Evolutionary conservation across 768 basidiomycete genomes (phyloP).

Genomic region (Trametopsis cervina): DNA sequence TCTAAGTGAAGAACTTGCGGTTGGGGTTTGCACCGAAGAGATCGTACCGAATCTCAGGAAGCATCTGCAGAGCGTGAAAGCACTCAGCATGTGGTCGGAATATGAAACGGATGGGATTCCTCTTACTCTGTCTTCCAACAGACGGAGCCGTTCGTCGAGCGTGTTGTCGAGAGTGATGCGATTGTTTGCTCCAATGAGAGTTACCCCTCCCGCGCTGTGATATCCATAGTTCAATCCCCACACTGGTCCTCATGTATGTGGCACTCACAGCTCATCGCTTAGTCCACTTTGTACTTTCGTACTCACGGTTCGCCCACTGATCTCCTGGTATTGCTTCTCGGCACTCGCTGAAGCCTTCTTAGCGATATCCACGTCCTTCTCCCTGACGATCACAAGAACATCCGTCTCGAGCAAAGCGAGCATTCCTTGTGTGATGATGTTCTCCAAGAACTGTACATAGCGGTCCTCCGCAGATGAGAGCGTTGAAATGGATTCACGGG

Average conservation of each 20-base stretch:
- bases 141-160: constrained; percentile 80
- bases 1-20: constrained; percentile 79
- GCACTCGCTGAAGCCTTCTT: constrained; percentile 63
- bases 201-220: constrained; percentile 77
- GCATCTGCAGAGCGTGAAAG: constrained; percentile 52
- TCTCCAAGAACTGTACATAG: constrained; percentile 80
- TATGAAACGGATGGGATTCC: not conserved
- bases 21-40: constrained; percentile 89
- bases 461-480: constrained; percentile 59
- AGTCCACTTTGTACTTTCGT: constrained; percentile 57
- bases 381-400: constrained; percentile 60
- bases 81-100: not conserved
- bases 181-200: constrained; percentile 59
- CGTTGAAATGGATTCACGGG: constrained; percentile 55
- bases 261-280: constrained; percentile 57
- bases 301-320: constrained; percentile 63
- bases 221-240: not conserved
- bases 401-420: constrained; percentile 74
- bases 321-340: constrained; percentile 57
- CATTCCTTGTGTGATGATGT: constrained; percentile 78
- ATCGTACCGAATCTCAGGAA: constrained; percentile 87
- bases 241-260: too few species aligned
- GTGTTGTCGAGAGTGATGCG: constrained; percentile 93
- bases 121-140: constrained; percentile 85
- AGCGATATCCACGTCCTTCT: constrained; percentile 55